Percentiles rank a stretch among this genome's conserved stretches.
phyloP scores from a whole-genome alignment of 2,329 filamentous ascomycete genomes.

The Shiraia sp. region DNA sequence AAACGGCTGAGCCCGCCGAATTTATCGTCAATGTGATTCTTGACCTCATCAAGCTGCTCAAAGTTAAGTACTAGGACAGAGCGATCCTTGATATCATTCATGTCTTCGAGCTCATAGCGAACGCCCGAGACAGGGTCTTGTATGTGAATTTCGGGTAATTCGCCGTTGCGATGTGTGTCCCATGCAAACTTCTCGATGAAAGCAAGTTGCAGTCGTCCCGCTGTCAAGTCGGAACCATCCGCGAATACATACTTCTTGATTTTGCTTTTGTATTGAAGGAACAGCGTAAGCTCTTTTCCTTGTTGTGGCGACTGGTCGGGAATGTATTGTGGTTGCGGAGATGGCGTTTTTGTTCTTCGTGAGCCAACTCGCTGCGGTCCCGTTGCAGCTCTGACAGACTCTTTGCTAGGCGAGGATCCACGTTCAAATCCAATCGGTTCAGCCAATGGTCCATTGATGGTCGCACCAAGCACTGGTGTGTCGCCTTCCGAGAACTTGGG shows the following conservation, averaged over 20 bases:
- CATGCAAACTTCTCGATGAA: slow-evolving; percentile 99
- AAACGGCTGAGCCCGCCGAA: slow-evolving; percentile 77
- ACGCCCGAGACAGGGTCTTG: slow-evolving; percentile 95
- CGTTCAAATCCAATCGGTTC: slow-evolving; percentile 35
- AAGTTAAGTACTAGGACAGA: slow-evolving; percentile 94
- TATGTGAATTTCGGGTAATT: slow-evolving; percentile 96
- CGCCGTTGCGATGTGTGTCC: slow-evolving; percentile 95
- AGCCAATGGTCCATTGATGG: slow-evolving; percentile 40
- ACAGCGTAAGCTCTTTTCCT: slow-evolving; percentile 88
- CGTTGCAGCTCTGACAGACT: slow-evolving; percentile 18
- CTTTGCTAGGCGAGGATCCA: slow-evolving; percentile 25
- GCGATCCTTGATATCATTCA: slow-evolving; percentile 90
- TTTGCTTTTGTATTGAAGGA: slow-evolving; percentile 94
- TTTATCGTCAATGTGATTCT: slow-evolving; percentile 92
- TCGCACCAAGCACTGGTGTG: slow-evolving; percentile 36
- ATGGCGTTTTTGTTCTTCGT: slow-evolving; percentile 40
- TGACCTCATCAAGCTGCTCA: slow-evolving; percentile 92
- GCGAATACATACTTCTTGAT: slow-evolving; percentile 93
- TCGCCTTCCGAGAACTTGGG: slow-evolving; percentile 42
- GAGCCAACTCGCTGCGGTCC: slow-evolving; percentile 36
- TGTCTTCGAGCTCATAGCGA: slow-evolving; percentile 93
- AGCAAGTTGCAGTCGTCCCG: slow-evolving; percentile 86
- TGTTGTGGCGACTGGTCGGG: slow-evolving; percentile 67
- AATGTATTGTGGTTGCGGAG: slow-evolving; percentile 49
- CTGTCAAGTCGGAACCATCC: slow-evolving; percentile 82